Conservation (phyloP, 129 eudicot genomes). For the Ambrosia artemisiifolia region DNA sequence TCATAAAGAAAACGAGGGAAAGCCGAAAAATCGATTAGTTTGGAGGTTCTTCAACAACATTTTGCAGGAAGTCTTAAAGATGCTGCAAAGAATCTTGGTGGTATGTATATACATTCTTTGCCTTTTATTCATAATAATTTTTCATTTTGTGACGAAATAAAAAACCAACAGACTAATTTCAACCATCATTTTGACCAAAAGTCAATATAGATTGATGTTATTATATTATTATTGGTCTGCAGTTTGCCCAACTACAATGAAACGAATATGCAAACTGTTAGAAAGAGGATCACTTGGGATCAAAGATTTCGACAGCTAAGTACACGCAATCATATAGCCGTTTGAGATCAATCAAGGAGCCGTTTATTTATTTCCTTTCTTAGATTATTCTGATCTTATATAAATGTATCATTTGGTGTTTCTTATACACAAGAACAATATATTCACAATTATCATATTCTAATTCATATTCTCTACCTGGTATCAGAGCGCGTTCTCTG, state of each 20-base stretch:
- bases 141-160: not conserved
- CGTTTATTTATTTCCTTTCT: too few relatives aligned
- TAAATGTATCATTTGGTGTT: too few relatives aligned
- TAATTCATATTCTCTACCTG: too few relatives aligned
- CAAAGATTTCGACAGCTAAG: too few relatives aligned
- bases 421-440: too few relatives aligned
- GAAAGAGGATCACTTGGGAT: too few relatives aligned
- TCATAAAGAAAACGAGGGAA: slow-evolving; percentile 87
- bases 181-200: not conserved
- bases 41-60: slow-evolving; percentile 90
- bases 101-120: slow-evolving; percentile 40
- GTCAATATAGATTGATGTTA: slow-evolving; percentile 1
- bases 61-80: slow-evolving; percentile 94
- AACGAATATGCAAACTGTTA: slow-evolving; percentile 69
- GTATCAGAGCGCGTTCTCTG: too few relatives aligned
- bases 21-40: slow-evolving; percentile 86
- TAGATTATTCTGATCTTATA: too few relatives aligned
- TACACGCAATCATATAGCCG: too few relatives aligned
- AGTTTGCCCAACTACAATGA: slow-evolving; percentile 99
- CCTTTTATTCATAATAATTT: not conserved
- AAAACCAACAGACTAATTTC: not conserved
- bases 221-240: slow-evolving; percentile 37
- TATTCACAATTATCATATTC: too few relatives aligned
- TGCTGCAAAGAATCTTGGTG: slow-evolving; percentile 94
- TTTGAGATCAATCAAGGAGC: too few relatives aligned